Evolutionary conservation across 2,329 filamentous ascomycete genomes (phyloP).

Genomic region (Microdochium paspali): DNA sequence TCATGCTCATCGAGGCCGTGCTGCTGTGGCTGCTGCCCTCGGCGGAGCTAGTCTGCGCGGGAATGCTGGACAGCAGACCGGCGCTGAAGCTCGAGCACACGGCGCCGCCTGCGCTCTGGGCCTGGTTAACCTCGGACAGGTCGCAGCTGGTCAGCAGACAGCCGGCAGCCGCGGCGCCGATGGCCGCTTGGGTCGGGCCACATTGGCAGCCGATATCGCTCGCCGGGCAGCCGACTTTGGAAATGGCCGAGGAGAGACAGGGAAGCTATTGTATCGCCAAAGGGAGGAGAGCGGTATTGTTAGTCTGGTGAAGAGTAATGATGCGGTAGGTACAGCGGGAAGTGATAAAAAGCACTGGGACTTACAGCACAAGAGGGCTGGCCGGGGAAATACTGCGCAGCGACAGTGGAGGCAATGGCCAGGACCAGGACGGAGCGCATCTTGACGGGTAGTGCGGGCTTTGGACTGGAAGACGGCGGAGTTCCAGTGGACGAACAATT

Average conservation of each 20-base stretch:
- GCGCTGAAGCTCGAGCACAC: slow-evolving; percentile 21
- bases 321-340: not conserved
- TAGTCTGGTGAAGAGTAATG: not conserved
- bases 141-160: slow-evolving; percentile 23
- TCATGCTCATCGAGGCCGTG: slow-evolving; percentile 1
- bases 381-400: slow-evolving; percentile 16
- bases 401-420: not conserved
- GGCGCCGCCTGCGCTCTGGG: slow-evolving; percentile 18
- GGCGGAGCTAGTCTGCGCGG: slow-evolving; percentile 1
- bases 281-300: no score
- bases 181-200: slow-evolving; percentile 22
- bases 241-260: slow-evolving; percentile 37
- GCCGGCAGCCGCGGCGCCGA: slow-evolving; percentile 15
- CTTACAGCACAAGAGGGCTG: slow-evolving; percentile 26
- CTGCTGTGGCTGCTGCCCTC: slow-evolving; percentile 1
- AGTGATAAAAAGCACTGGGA: slow-evolving; percentile 1
- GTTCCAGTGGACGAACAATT: no score
- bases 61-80: slow-evolving; percentile 6
- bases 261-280: slow-evolving; percentile 21
- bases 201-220: slow-evolving; percentile 42
- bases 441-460: not conserved
- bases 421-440: not conserved
- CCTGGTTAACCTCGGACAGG: slow-evolving; percentile 13
- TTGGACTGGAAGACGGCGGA: no score
- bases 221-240: slow-evolving; percentile 32